Evolutionary conservation across 2,329 filamentous ascomycete species (phyloP).

Genomic region (Aspergillus sp.): DNA sequence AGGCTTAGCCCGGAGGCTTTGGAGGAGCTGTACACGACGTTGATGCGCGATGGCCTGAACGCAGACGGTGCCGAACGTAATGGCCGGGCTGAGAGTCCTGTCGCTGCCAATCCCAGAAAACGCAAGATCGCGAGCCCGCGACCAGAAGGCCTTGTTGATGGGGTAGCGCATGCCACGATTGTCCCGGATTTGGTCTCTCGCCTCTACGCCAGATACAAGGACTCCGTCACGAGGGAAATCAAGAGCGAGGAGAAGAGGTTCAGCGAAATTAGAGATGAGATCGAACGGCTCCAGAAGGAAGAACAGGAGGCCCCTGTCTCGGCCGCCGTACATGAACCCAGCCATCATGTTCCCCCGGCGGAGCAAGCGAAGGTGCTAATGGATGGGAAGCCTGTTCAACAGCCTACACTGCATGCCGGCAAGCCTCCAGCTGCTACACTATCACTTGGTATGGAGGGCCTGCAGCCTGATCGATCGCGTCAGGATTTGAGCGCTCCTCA

Average conservation of each 20-base stretch:
- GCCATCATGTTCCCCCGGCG: slow-evolving; percentile 4
- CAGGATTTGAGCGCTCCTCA: slow-evolving; percentile 1
- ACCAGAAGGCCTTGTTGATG: slow-evolving; percentile 55
- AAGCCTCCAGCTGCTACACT: slow-evolving; percentile 3
- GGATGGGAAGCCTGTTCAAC: slow-evolving; percentile 10
- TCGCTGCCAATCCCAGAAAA: slow-evolving; percentile 53
- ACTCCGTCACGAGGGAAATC: slow-evolving; percentile 60
- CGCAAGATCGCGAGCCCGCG: slow-evolving; percentile 62
- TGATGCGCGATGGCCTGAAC: slow-evolving; percentile 64
- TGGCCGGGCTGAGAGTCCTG: slow-evolving; percentile 15
- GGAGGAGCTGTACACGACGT: slow-evolving; percentile 64
- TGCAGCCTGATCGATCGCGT: slow-evolving; percentile 2
- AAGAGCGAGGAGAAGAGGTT: slow-evolving; percentile 63
- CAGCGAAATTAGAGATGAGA: slow-evolving; percentile 55
- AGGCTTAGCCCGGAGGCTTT: slow-evolving; percentile 70
- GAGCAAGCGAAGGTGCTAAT: slow-evolving; percentile 17
- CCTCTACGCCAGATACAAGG: slow-evolving; percentile 66
- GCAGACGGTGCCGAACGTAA: slow-evolving; percentile 29
- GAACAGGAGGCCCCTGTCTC: slow-evolving; percentile 39
- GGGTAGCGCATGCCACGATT: slow-evolving; percentile 54
- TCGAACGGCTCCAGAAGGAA: slow-evolving; percentile 57
- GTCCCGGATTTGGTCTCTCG: slow-evolving; percentile 62
- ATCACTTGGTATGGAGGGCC: slow-evolving; percentile 3
- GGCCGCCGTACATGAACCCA: slow-evolving; percentile 2
- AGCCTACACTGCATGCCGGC: slow-evolving; percentile 4